Evolutionary conservation across 148 eudicot genomes (phyloP), one percentile per base, ranked within the genome.

Genomic region (Silene conica): DNA sequence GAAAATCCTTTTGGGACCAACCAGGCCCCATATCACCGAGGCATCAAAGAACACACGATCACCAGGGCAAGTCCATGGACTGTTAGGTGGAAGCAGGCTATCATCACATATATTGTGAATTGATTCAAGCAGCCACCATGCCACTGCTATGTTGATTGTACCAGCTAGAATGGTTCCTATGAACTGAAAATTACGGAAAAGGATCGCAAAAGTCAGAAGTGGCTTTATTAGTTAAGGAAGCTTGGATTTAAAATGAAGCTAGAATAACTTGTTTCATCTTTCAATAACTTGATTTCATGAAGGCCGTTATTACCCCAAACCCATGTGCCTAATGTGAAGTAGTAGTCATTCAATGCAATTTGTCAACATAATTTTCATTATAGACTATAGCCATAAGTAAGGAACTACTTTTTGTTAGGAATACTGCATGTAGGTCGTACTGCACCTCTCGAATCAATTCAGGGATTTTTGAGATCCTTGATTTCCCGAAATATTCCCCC

Each of bases 151-250:
- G 84, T 95, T 95, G 69, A 92, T 79, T 18, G 99, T 95, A 22
- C 97, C 99, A 4, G 96, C 99, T 11, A 95, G 74, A 43, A 95
- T 81, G n/a, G 99, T 92, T 84, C 99, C 99, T 79, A 95, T 86
- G 85, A 92, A 89, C 98, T 92, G 87, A 25, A 82, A 68, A 48
- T 58, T 48, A 65, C 34, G 16, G 31, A 48, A 18, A 50, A 72
- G 58, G 46, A 19, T 43, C 13, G 62, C 63, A 57, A 38, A 46
- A 31, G 70, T 48, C 68, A 43, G 54, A 45, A 19, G 23, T 43
- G 23, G 16, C 19, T 67, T 67, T 7, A n/a, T n/a, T 41, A 60
- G 56, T 58, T 50, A 12, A 69, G 18, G 22, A 54, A 73, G 41
- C 52, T 26, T 6, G 28, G 14, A 54, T 12, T 23, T n/a, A 20